Conservation (phyloP, 2,329 filamentous ascomycete genomes). For the Monosporascus sp. region DNA sequence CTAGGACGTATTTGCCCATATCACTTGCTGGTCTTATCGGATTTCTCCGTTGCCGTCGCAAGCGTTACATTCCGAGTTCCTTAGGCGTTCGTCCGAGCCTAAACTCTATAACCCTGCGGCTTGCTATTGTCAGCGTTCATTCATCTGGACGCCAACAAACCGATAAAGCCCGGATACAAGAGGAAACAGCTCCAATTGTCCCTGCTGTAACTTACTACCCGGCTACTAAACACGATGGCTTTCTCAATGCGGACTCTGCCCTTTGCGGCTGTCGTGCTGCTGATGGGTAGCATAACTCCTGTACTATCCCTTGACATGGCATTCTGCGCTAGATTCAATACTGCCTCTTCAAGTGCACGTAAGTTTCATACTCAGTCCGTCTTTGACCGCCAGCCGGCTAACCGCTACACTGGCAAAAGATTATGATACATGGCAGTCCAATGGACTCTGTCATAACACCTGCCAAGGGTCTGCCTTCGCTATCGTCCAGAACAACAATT, state of each 20-base stretch:
- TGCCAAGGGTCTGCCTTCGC: slow-evolving; percentile 63
- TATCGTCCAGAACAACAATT: slow-evolving; percentile 58
- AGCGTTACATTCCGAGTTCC: not conserved
- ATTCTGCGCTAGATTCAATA: slow-evolving; percentile 45
- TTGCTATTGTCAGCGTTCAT: not conserved
- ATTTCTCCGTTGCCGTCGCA: not conserved
- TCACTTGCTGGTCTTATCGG: not conserved
- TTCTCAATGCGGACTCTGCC: slow-evolving; percentile 11
- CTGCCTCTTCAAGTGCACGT: slow-evolving; percentile 36
- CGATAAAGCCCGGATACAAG: not conserved
- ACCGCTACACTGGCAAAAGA: slow-evolving; percentile 32
- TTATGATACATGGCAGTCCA: slow-evolving; percentile 57
- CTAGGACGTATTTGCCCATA: not conserved
- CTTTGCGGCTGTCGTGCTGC: slow-evolving; percentile 15
- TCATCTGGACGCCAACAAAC: not conserved
- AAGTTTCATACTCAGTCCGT: slow-evolving; percentile 20
- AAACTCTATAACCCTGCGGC: no score
- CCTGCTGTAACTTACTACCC: slow-evolving; percentile 3
- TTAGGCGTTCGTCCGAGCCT: no score
- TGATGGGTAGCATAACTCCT: slow-evolving; percentile 13
- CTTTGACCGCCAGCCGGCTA: slow-evolving; percentile 6
- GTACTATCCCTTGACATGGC: slow-evolving; percentile 29
- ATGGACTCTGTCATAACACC: slow-evolving; percentile 60
- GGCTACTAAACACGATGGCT: slow-evolving; percentile 15
- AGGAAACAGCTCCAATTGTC: slow-evolving; percentile 3